phyloP scores from a whole-genome alignment of 768 basidiomycete species.

The Terana coerulea region DNA sequence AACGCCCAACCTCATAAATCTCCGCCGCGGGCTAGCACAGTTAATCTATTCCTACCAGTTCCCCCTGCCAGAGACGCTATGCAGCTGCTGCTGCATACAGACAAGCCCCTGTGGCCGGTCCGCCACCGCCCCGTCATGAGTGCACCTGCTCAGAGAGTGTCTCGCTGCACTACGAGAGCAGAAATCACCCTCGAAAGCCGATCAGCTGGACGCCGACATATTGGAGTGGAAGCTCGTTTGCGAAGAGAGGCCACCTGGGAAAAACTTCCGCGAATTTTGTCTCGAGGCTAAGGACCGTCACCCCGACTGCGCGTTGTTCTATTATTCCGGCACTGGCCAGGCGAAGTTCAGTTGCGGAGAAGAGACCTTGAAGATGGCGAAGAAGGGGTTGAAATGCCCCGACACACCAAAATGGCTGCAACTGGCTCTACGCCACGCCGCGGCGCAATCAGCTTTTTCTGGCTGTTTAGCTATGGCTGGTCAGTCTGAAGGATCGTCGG shows the following conservation, averaged over 20 bases:
- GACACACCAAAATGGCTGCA: neutral
- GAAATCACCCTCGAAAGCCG: neutral
- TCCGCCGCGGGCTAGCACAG: neutral
- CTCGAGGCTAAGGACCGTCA: neutral
- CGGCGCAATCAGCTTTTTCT: neutral
- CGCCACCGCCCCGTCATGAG: no score
- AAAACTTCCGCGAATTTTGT: neutral
- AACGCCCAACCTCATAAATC: neutral
- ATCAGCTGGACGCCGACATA: neutral
- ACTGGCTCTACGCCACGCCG: neutral
- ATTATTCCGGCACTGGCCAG: neutral
- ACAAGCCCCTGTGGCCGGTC: no score
- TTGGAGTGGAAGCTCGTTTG: neutral
- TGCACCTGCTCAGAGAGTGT: neutral
- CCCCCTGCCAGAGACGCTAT: neutral
- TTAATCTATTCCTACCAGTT: neutral
- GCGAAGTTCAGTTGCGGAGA: neutral
- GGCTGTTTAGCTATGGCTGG: no score
- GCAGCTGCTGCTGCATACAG: neutral
- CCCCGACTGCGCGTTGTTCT: neutral
- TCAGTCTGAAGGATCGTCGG: no score
- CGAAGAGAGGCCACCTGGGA: neutral
- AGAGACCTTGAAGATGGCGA: neutral
- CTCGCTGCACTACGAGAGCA: neutral
- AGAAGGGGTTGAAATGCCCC: conserved; percentile 7